These are phyloP conservation scores for Singerocomus inundabilis DNA, from an alignment of 1,284 basidiomycete genomes.

Conservation along the genomic window DNA sequence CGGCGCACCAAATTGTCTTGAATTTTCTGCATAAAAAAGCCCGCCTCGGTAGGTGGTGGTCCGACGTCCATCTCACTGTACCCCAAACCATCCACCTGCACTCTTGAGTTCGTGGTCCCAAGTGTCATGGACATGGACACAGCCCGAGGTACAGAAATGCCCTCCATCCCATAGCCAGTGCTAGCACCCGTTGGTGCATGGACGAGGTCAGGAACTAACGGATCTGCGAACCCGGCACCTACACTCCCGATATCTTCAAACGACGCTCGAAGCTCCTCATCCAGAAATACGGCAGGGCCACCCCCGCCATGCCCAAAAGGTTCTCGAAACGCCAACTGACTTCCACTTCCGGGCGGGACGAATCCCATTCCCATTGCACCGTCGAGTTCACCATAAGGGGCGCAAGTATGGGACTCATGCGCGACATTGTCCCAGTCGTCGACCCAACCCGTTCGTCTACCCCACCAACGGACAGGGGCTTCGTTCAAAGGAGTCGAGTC, in stretches of 20 bases:
- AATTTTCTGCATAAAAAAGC: neutral
- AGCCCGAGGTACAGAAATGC: slow-evolving; percentile 2
- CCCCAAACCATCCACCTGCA: neutral
- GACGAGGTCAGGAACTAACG: neutral
- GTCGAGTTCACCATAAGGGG: neutral
- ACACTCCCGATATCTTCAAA: slow-evolving; percentile 4
- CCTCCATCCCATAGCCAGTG: slow-evolving; percentile 2
- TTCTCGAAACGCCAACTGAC: neutral
- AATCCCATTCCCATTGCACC: neutral
- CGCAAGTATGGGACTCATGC: neutral
- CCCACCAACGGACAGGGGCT: slow-evolving; percentile 25
- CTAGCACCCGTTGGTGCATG: neutral
- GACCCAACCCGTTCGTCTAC: slow-evolving; percentile 15
- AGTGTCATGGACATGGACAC: slow-evolving; percentile 10
- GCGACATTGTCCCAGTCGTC: slow-evolving; percentile 21
- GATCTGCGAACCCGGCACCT: neutral
- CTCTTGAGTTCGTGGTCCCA: neutral
- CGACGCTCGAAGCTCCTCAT: slow-evolving; percentile 26
- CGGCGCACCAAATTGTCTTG: neutral
- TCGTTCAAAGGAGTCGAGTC: slow-evolving; percentile 19
- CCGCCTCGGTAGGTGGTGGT: neutral
- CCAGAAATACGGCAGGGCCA: slow-evolving; percentile 14
- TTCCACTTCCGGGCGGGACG: neutral
- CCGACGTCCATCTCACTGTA: slow-evolving; percentile 5
- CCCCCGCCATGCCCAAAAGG: neutral